Evolutionary conservation across 805 yeast genomes (phyloP), one percentile per base, ranked within the genome.

Genomic region (Kluyveromyces siamensis): DNA sequence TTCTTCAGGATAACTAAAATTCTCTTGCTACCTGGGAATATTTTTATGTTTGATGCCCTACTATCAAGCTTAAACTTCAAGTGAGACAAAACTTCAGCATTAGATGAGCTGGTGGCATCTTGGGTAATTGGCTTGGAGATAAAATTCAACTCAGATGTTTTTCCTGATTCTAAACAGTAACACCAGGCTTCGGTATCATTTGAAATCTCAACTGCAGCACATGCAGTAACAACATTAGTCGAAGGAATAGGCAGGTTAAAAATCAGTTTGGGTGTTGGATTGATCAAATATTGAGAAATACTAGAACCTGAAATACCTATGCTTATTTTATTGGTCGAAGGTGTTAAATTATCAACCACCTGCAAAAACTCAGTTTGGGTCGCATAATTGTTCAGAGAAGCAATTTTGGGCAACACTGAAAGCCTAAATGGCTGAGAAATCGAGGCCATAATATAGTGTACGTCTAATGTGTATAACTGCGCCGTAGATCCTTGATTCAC

Each of bases 221-320:
- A 66, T 1, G 68, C 64, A n/a, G 66, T 62, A 14, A 66, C 62
- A 37, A 57, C 52, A 37, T 58, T 60, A 2, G 67, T 65, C 6
- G 69, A 62, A 27, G 69, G 67, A 17, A 66, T 63, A 14, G 70
- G 58, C 19, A 57, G 49, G 46, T 61, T 63, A 35, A 57, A 58
- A 2, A 62, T 53, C n/a, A 65, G 50, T 45, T 60, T 66, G 17
- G 70, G 70, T 1, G 69, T 63, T 30, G 70, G 70, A 47, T 66
- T 66, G 14, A 66, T 55, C 9, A 66, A 49, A 49, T 62, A 66
- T 48, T 66, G 67, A 14, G 65, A 59, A 25, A 66, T 54, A 2
- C 68, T 60, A 27, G 66, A 65, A 17, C 65, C 68, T 1, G 68
- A 65, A 10, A 66, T 56, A 40, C 68, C 69, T 16, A 66, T 55